These are phyloP conservation scores for Arthrobotrys megalospora DNA, from an alignment of 2,329 filamentous ascomycete species.

Conservation along the genomic window DNA sequence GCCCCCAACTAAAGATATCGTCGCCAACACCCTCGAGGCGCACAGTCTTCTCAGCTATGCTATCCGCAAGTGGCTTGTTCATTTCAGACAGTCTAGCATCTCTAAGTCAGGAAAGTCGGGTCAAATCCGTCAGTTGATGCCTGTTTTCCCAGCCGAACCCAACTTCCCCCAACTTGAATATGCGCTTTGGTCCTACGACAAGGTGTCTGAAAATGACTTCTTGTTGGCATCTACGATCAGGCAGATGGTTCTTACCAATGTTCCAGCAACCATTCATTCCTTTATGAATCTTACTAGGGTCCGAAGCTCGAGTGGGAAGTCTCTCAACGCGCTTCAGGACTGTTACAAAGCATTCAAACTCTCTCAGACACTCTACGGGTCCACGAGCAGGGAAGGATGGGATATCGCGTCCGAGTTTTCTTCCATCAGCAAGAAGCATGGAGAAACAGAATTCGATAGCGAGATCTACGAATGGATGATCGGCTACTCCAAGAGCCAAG, in stretches of 20 bases:
- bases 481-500: slow-evolving; percentile 13
- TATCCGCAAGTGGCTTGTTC: slow-evolving; percentile 48
- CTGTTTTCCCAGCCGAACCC: slow-evolving; percentile 28
- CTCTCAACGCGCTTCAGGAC: slow-evolving; percentile 24
- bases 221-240: slow-evolving; percentile 31
- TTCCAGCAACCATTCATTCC: slow-evolving; percentile 44
- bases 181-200: slow-evolving; percentile 32
- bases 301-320: slow-evolving; percentile 5
- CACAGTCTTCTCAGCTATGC: slow-evolving; percentile 37
- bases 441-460: slow-evolving; percentile 28
- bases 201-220: slow-evolving; percentile 42
- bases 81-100: slow-evolving; percentile 41
- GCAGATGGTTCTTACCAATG: slow-evolving; percentile 51
- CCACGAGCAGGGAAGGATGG: slow-evolving; percentile 25
- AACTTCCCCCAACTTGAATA: slow-evolving; percentile 50
- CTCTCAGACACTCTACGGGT: slow-evolving; percentile 40
- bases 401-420: slow-evolving; percentile 30
- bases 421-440: slow-evolving; percentile 28
- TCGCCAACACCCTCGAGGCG: slow-evolving; percentile 15
- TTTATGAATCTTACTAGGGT: slow-evolving; percentile 45
- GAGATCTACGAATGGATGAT: slow-evolving; percentile 55
- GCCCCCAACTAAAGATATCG: neutral
- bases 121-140: slow-evolving; percentile 23
- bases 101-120: slow-evolving; percentile 27
- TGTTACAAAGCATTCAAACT: slow-evolving; percentile 49